Evolutionary conservation across 202 grass and related monocot species (phyloP), one percentile per base, ranked within the genome.

Genomic region (Setaria italica): DNA sequence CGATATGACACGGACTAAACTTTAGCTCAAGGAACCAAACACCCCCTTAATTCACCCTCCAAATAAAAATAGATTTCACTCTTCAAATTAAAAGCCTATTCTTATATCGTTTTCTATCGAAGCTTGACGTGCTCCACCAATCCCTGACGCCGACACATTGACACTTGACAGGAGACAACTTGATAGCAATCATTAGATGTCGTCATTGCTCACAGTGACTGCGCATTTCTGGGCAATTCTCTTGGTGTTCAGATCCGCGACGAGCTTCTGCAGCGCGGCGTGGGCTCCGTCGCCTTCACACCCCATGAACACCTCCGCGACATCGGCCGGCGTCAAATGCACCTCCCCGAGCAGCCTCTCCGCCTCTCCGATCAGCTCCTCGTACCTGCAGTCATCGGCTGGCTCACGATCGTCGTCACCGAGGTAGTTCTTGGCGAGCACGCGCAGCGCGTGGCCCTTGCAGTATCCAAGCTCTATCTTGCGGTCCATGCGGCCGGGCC

Each of bases 391-490:
- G 14, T 74, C 82, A 13, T 41, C 3, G n/a, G 59, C 3, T 11
- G 58, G 54, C 5, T 56, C 83, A 2, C 78, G 20, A 30, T 16
- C 33, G 50, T 12, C 16, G 25, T 64, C 72, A 34, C 70, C 78
- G 72, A 94, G 80, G 86, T 97, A 97, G 85, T 97, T 97, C 78
- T 60, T 92, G 41, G 90, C 81, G 11, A 94, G 90, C 85, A 92
- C 77, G 41, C 90, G 83, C 67, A 94, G 91, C 65, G 92, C 90
- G 1, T 80, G 34, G 0, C 83, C 32, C 17, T 77, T 1, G 85
- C 94, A 97, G 89, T 97, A 94, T 17, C 92, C 87, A 0, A 97
- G 90, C 48, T 97, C 81, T 54, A 97, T 91, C 84, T 92, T 90
- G 13, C 83, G 80, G 87, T 97, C 94, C 94, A 97, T 97, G 35